Evolutionary conservation across 2,329 filamentous ascomycete genomes (phyloP).

Genomic region (Colletotrichum echinochloae): DNA sequence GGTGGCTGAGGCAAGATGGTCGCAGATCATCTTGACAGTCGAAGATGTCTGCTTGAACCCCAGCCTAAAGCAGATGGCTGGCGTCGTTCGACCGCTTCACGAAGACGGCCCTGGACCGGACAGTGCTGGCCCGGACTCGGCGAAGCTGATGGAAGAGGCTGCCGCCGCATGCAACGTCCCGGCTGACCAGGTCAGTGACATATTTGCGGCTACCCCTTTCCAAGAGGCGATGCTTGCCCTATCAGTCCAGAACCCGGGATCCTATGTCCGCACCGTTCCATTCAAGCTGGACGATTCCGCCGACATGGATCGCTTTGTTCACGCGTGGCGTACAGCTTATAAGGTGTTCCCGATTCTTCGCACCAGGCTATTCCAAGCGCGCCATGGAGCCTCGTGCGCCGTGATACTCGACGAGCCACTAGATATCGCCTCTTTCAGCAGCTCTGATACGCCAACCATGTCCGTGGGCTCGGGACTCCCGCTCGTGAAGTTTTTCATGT

Average conservation of each 20-base stretch:
- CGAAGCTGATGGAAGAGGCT: background rate
- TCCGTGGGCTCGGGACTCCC: background rate
- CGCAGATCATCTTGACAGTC: background rate
- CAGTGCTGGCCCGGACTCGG: background rate
- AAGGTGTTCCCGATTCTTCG: background rate
- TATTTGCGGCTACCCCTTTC: background rate
- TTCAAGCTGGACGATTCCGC: background rate
- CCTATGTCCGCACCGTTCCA: background rate
- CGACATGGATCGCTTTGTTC: background rate
- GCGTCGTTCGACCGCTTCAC: background rate
- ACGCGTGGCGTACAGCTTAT: background rate
- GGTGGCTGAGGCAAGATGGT: background rate
- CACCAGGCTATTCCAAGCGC: background rate
- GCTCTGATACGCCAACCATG: background rate
- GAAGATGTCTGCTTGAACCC: background rate
- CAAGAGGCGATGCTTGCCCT: background rate
- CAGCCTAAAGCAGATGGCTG: background rate
- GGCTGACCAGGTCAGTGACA: background rate
- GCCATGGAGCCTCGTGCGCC: background rate
- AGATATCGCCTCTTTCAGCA: background rate
- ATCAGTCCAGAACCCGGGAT: background rate
- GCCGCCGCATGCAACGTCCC: background rate
- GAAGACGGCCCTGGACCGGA: background rate
- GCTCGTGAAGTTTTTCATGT: background rate
- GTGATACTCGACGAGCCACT: background rate